Base-by-base conservation (phyloP, 2,329 filamentous ascomycete genomes). In the Trichoderma gracile region DNA sequence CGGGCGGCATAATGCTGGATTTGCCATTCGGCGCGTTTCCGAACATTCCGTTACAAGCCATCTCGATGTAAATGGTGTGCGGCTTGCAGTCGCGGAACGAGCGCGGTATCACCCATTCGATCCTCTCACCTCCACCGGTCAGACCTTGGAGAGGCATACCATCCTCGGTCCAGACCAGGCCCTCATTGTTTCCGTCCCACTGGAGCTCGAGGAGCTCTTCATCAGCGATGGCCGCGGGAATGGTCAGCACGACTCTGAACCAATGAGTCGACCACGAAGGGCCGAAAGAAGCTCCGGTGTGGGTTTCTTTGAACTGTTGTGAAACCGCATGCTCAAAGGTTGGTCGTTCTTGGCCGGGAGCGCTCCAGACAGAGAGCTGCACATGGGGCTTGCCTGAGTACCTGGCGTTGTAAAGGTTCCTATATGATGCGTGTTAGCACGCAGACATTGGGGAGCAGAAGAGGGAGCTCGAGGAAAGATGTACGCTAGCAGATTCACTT, bases 1-100 rank as follows among this genome's bases (percentile, higher is more conserved):
- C 83, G 0, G 95, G 95, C 15, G 95, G 93, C 74, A 96, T 91
- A 70, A 97, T 98, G 38, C 84, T 87, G 50, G 69, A 70, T 75
- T 96, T 92, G 27, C 92, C 92, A 21, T 89, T 89, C 0, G 89
- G 84, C 0, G 93, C 90, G 75, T 97, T 97, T 70, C 95, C 95
- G 78, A 98, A 98, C 93, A 98, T 98, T 76, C 89, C 89, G 76
- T 99, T 99, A 79, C 95, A 98, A 21, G 95, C 95, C 91, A 98
- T 97, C 79, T 99, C 95, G 68, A 99, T 89, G 76, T 97, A 99
- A 71, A 99, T 91, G 19, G 84, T 87, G 75, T 98, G 93, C 72
- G 93, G 86, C 74, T 94, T 88, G 60, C 92, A 93, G 75, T 97
- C 91, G 67, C 91, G 86, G 79, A 91, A 97, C 17, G 82, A 81